phyloP scores from a whole-genome alignment of 163 green algal genomes.

The Scenedesmus sp. region DNA sequence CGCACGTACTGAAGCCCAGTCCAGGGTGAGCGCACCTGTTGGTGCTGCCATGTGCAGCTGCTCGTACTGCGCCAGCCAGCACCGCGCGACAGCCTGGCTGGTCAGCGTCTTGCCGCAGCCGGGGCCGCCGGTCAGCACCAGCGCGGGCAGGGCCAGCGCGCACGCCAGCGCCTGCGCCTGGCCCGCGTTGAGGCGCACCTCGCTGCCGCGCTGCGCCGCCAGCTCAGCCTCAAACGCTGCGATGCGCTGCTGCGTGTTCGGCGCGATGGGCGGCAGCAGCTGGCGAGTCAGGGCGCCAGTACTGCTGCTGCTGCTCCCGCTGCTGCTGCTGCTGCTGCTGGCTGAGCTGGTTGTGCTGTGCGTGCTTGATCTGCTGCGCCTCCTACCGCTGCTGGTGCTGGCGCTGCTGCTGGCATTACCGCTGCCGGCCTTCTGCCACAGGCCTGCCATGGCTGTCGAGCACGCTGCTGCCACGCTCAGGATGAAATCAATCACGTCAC shows the following conservation, averaged over 20 bases:
- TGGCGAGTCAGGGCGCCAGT: neutral
- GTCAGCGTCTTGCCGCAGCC: slow-evolving; percentile 54
- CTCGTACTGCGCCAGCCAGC: neutral
- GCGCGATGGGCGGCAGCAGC: neutral
- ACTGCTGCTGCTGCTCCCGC: slow-evolving; percentile 10
- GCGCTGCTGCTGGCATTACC: neutral
- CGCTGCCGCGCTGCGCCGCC: neutral
- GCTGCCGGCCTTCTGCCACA: neutral
- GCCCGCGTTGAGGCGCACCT: slow-evolving; percentile 11
- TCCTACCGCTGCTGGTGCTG: neutral
- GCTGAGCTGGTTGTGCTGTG: neutral
- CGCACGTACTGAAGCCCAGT: too few relatives aligned
- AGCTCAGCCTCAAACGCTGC: neutral
- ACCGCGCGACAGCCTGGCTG: slow-evolving; percentile 10
- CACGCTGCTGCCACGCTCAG: neutral
- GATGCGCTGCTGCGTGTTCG: neutral
- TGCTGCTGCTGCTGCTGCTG: slow-evolving; percentile 30
- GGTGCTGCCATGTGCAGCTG: slow-evolving; percentile 34
- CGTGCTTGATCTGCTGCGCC: neutral
- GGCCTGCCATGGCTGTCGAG: neutral
- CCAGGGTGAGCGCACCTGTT: too few relatives aligned
- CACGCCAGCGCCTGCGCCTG: slow-evolving; percentile 21
- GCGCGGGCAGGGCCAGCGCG: neutral
- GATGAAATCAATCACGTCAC: neutral
- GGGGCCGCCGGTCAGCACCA: slow-evolving; percentile 47